Percentiles rank a stretch among this genome's conserved stretches.
Evolutionary conservation across 208 protist genomes (phyloP).

Genomic region (Acanthamoeba lenticulata): DNA sequence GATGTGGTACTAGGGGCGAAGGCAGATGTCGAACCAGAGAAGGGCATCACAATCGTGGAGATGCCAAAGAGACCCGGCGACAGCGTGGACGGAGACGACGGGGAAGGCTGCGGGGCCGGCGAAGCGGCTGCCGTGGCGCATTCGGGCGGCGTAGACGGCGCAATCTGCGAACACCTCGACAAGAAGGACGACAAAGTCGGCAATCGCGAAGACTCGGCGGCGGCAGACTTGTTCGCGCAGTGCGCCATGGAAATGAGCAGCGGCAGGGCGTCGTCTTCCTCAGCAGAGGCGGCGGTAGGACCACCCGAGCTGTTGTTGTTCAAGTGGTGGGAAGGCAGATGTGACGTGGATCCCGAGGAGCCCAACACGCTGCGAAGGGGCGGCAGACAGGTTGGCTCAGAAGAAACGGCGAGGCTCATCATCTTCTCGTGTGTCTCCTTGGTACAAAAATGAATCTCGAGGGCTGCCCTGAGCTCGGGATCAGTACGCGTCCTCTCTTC

Average conservation of each 20-base stretch:
- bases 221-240: not conserved
- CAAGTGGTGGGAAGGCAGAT: no score
- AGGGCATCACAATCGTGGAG: not conserved
- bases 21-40: not conserved
- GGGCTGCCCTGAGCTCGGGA: not conserved
- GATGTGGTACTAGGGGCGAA: no score
- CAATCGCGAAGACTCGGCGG: not conserved
- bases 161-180: not conserved
- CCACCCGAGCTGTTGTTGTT: not conserved
- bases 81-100: not conserved
- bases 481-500: no score
- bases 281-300: not conserved
- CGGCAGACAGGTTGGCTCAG: not conserved
- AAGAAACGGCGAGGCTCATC: not conserved
- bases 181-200: not conserved
- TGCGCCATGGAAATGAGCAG: not conserved
- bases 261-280: not conserved
- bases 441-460: not conserved
- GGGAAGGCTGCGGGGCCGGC: not conserved
- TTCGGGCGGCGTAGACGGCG: not conserved
- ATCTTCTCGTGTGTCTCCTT: not conserved
- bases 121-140: not conserved
- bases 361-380: not conserved
- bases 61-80: not conserved
- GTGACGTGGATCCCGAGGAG: not conserved